Percentiles rank a stretch among this genome's conserved stretches.
Conservation (phyloP, 208 protist species). For the Trypanosoma congolense region DNA sequence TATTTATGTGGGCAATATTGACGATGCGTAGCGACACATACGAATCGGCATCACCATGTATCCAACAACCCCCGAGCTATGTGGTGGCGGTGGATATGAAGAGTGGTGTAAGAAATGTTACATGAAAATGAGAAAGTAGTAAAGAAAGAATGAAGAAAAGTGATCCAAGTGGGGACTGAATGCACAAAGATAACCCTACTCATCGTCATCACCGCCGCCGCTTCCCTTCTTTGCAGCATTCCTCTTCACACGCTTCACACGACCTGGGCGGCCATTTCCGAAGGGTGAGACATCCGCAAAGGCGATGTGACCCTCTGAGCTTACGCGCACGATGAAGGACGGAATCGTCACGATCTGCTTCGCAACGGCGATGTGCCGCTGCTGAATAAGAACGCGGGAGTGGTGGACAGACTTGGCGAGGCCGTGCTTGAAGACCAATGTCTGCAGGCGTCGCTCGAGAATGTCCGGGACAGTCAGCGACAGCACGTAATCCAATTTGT, state of each 20-base stretch:
- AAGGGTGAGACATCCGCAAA: slow-evolving; percentile 95
- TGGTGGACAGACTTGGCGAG: slow-evolving; percentile 99
- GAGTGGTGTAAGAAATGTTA: too few species aligned
- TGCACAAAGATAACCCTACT: neutral
- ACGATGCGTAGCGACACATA: too few species aligned
- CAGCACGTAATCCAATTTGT: slow-evolving; percentile 99
- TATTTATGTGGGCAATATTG: too few species aligned
- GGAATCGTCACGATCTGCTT: slow-evolving; percentile 99
- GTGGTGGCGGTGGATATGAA: too few species aligned
- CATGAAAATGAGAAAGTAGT: too few species aligned
- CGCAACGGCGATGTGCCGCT: slow-evolving; percentile 99
- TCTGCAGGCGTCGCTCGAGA: slow-evolving; percentile 99
- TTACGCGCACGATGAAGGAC: slow-evolving; percentile 98
- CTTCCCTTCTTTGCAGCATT: slow-evolving; percentile 72
- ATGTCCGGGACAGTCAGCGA: slow-evolving; percentile 98
- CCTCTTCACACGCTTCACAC: slow-evolving; percentile 92
- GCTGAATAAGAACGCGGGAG: slow-evolving; percentile 98
- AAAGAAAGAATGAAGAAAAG: slow-evolving; percentile 10
- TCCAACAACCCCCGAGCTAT: too few species aligned
- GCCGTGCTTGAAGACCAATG: slow-evolving; percentile 97
- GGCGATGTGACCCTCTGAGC: slow-evolving; percentile 98
- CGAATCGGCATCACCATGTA: too few species aligned
- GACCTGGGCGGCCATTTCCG: slow-evolving; percentile 93
- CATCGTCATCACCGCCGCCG: slow-evolving; percentile 51
- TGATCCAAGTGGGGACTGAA: neutral